A percentile compares a stretch with the other conserved stretches of the same genome.
Conservation (phyloP, 805 yeast species). For the Candida nemodendra region DNA sequence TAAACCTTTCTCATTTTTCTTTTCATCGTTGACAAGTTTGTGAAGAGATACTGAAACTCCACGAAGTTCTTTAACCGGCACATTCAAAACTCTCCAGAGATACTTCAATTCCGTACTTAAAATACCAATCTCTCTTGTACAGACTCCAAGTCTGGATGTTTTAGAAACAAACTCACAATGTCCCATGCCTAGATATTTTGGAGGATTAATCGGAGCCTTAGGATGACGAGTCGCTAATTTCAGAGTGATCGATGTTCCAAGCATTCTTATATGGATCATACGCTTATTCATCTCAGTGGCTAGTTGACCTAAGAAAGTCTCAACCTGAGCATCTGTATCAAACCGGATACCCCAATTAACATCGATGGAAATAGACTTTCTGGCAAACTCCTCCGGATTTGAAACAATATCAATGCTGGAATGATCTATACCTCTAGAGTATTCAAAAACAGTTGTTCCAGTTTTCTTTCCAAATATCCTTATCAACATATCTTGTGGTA, state of each 20-base stretch:
- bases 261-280: constrained; percentile 43
- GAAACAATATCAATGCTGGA: constrained; percentile 54
- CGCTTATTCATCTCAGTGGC: constrained; percentile 59
- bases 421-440: constrained; percentile 65
- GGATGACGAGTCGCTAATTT: constrained; percentile 63
- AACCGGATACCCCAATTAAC: constrained; percentile 90
- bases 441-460: constrained; percentile 60
- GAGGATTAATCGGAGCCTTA: constrained; percentile 70
- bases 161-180: constrained; percentile 63
- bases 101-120: constrained; percentile 58
- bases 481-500: constrained; percentile 39
- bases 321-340: constrained; percentile 57
- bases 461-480: constrained; percentile 63
- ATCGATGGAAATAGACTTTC: constrained; percentile 84
- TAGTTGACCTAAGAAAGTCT: constrained; percentile 56
- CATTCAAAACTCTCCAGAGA: constrained; percentile 52
- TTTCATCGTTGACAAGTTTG: constrained; percentile 45
- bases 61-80: constrained; percentile 61
- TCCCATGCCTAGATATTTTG: constrained; percentile 86
- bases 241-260: constrained; percentile 59
- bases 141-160: constrained; percentile 56
- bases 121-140: constrained; percentile 60
- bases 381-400: constrained; percentile 48
- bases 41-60: constrained; percentile 76
- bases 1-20: constrained; percentile 14